Conservation (phyloP, 768 basidiomycete species). For the Termitomyces sp. region DNA sequence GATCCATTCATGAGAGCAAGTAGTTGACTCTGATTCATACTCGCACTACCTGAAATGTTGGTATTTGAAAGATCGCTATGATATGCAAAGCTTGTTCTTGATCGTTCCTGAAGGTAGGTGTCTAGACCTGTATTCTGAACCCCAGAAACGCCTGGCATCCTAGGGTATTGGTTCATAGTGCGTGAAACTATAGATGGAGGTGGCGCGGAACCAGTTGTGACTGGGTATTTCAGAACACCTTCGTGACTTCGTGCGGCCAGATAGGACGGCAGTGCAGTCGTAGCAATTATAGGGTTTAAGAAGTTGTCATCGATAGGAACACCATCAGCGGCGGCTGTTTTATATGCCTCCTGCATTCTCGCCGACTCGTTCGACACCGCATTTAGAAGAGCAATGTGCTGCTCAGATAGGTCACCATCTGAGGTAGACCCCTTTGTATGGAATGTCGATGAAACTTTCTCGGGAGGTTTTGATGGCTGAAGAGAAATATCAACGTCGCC, state of each 20-base stretch:
- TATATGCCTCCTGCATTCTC: constrained; percentile 39
- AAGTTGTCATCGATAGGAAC: constrained; percentile 8
- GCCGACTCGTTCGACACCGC: constrained; percentile 71
- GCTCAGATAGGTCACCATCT: constrained; percentile 46
- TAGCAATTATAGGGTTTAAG: constrained; percentile 2
- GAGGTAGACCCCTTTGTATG: constrained; percentile 44
- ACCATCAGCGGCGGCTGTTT: constrained; percentile 10
- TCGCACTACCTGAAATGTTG: constrained; percentile 29
- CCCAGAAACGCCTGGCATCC: not conserved
- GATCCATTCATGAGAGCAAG: constrained; percentile 37
- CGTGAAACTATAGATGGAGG: not conserved
- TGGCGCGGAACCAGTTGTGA: constrained; percentile 15
- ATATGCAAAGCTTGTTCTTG: constrained; percentile 41
- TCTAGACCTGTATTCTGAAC: not conserved
- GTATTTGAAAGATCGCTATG: constrained; percentile 28
- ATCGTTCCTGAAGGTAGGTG: constrained; percentile 36
- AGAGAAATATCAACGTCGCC: not conserved
- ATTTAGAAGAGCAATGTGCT: constrained; percentile 68
- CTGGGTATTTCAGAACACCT: constrained; percentile 1
- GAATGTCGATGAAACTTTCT: not conserved
- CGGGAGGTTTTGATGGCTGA: constrained; percentile 10
- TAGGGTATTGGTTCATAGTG: not conserved
- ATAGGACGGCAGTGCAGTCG: not conserved
- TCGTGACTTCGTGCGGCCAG: not conserved
- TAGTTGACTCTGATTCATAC: constrained; percentile 49